A percentile compares a stretch with the other conserved stretches of the same genome.
Evolutionary conservation across 306 rosid species (phyloP).

Genomic region (Betula pendula): DNA sequence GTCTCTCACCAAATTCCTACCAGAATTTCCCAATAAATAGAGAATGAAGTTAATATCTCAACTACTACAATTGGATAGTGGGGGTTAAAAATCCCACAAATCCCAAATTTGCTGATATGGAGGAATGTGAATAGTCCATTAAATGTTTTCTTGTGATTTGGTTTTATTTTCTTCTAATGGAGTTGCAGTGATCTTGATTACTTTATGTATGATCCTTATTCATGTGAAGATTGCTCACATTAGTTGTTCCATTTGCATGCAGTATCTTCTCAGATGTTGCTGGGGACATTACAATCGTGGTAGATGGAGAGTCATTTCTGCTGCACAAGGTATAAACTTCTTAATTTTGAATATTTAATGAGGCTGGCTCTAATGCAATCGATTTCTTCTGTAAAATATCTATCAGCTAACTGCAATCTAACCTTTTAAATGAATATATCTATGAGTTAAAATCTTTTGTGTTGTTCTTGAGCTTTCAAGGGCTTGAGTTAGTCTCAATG

Average conservation of each 20-base stretch:
- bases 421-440: conserved; percentile 5
- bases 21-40: too few relatives aligned
- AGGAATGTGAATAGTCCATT: neutral
- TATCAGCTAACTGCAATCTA: conserved; percentile 7
- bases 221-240: conserved; percentile 11
- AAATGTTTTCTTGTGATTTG: neutral
- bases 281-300: conserved; percentile 76
- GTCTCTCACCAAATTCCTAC: too few relatives aligned
- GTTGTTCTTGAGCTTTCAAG: conserved; percentile 1
- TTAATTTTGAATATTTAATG: neutral
- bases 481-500: neutral
- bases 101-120: neutral
- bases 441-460: conserved; percentile 11
- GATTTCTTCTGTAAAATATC: neutral
- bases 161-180: neutral
- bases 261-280: conserved; percentile 94
- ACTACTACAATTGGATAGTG: neutral
- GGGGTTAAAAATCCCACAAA: neutral
- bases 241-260: conserved; percentile 12
- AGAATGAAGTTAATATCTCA: neutral
- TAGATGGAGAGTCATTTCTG: conserved; percentile 80
- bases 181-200: neutral
- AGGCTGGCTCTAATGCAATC: neutral
- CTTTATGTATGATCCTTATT: neutral
- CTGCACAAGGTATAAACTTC: conserved; percentile 69